Evolutionary conservation across 129 eudicot species (phyloP).

Genomic region (carrot (Daucus carota)): DH1_v3.0 NC_030384.2:37791501-37792000

Average conservation of each 20-base stretch:
- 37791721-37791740: conserved; percentile 67
- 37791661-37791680: conserved; percentile 54
- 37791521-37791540: conserved; percentile 76
- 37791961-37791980: neutral
- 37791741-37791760: conserved; percentile 48
- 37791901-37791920: neutral
- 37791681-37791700: conserved; percentile 63
- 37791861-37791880: neutral
- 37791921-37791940: neutral
- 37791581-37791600: neutral
- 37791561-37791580: neutral
- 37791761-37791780: conserved; percentile 49
- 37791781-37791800: conserved; percentile 28
- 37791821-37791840: neutral
- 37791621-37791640: neutral
- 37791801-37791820: neutral
- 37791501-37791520: conserved; percentile 98
- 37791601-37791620: neutral
- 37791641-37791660: neutral
- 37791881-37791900: neutral
- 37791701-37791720: conserved; percentile 58
- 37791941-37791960: neutral
- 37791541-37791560: conserved; percentile 14
- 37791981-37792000: neutral
- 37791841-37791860: neutral